Base-by-base conservation (phyloP, 164 flowering plant genomes). In the Sedum album region DNA sequence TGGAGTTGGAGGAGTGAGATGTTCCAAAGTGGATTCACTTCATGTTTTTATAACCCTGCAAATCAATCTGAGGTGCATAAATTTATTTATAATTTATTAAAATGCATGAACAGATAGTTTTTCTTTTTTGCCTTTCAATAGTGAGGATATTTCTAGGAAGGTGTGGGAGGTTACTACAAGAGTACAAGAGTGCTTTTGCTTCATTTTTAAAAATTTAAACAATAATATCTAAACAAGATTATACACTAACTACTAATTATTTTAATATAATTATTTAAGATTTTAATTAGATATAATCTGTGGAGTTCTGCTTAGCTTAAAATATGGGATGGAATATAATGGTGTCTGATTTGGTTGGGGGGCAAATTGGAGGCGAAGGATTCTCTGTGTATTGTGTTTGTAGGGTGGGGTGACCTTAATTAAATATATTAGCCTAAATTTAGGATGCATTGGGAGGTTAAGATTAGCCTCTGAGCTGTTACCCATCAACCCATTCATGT, bases 361-460 rank as follows among this genome's bases (percentile, higher is more conserved):
- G 33, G 62, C 62, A 57, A 57, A 57, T 9, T 10, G 6, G 33
- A 57, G 20, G 61, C 61, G 61, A 55, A 31, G 2, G 61, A 55
- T 55, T 55, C 61, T 11, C 0, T 26, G 61, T 55, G 31, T 26
- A 15, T 51, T 13, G 33, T 57, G 62, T 57, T 13, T 53, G 60
- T 53, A 28, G 62, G 62, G 62, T 57, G 62, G 62, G 31, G 62
- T 57, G 23, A 28, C 33, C 62, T 33, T 57, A 57, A 57, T 57
- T 57, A 57, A 18, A 10, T 57, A 30, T 28, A 26, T 14, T 10
- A 11, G 20, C 20, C 35, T 28, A 57, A 57, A 28, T 57, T 13
- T 26, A 30, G 33, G 20, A 28, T 21, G 4, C 4, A 28, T 57
- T 57, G 5, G 31, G 26, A 51, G 57, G 57, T 51, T 57, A 57